Base-by-base conservation (phyloP, 2,329 filamentous ascomycete species). In the Ceratocystis diversiconidia region DNA sequence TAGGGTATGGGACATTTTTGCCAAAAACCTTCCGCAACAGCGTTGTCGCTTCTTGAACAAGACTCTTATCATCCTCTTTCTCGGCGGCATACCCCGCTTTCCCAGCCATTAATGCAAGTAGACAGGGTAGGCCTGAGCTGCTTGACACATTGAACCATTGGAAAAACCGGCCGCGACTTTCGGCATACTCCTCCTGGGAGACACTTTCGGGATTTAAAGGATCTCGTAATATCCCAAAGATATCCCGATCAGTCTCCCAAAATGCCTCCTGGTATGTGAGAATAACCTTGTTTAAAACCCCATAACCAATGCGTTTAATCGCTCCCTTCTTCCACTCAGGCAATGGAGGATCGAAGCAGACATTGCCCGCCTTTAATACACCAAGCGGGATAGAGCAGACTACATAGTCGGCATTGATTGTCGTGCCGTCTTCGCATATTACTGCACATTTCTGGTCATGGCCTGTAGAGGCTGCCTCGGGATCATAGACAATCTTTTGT, bases 61-160 rank as follows among this genome's bases (percentile, higher is more conserved):
- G 84, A 50, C 85, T 83, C 48, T 88, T 83, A 70, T 96, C 89
- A 63, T 84, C 82, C 1, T 85, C 85, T 63, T 79, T 79, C 75
- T 99, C 95, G 0, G 90, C 90, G 69, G 95, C 88, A 70, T 91
- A 89, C 17, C 92, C 94, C 22, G 95, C 90, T 70, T 96, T 90
- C 25, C 94, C 94, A 62, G 92, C 92, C 92, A 99, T 96, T 32
- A 99, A 81, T 7, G 90, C 94, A 68, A 97, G 85, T 28, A 96
- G 80, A 63, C 91, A 90, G 1, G 89, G 94, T 44, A 95, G 79
- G 0, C 95, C 95, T 59, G 89, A 91, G 2, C 90, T 95, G 70
- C 90, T 89, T 68, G 91, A 87, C 65, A 91, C 90, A 71, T 99
- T 97, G 83, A 96, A 97, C 83, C 96, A 97, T 70, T 99, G 84